Base-by-base conservation (phyloP, 805 yeast genomes). In the Clavispora fructus region DNA sequence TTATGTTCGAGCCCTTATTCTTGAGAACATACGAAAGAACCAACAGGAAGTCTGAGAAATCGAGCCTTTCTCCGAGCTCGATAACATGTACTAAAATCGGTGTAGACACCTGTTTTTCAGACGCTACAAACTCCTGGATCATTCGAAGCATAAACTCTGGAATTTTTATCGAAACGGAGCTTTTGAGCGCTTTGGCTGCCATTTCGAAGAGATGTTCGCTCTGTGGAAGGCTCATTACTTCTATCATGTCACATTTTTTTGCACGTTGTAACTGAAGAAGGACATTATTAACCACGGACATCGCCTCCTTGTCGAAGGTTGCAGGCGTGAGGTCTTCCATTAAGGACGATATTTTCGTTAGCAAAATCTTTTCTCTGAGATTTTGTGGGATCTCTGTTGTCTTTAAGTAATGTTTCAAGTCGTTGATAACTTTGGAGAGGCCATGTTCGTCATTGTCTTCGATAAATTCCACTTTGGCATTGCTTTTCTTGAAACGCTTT, bases 121-220 rank as follows among this genome's bases (percentile, higher is more conserved):
- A 42, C 39, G 50, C 46, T 19, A 61, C 44, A 26, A 63, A 51
- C 17, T 51, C 42, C 29, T 50, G 55, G 2, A 66, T 60, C 30
- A 67, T 38, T 2, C 58, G 39, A 1, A 64, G 56, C 49, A 68
- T 48, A 52, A 53, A 69, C 43, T 57, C 58, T 3, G 74, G 73
- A 11, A 62, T 39, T 19, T 46, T 52, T 5, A 46, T 29, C 10
- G 41, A 47, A 30, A 43, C 47, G 27, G 25, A 31, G 12, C 16
- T 42, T 5, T 38, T 38, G n/a, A 52, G 42, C 26, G 48, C 41
- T 11, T 30, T n/a, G 7, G 58, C 51, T 0, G 66, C 49, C 13
- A 43, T 54, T 26, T 55, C 51, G 38, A 60, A 62, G 10, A 64
- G 45, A 13, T 40, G 43, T 13, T 49, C 39, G 13, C 25, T 33